Base-by-base conservation (phyloP, 805 yeast genomes). In the Schizosaccharomyces octosporus region DNA sequence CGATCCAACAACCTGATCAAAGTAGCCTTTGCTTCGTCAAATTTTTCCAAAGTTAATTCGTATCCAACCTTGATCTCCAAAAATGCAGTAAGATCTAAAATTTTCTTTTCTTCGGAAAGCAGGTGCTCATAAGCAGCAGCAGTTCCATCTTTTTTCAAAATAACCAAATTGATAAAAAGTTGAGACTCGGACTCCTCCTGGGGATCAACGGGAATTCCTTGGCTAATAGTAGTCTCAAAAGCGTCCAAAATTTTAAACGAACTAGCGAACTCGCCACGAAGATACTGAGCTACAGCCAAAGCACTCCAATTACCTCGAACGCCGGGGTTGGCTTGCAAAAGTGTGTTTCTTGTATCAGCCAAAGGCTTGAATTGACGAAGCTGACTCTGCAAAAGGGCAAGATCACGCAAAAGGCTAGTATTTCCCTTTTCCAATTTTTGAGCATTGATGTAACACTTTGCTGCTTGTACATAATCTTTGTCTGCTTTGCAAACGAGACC, bases 281-380 rank as follows among this genome's bases (percentile, higher is more conserved):
- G 75, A 70, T 85, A 86, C 69, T 84, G 87, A 0, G 97, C 95
- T 55, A 87, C 77, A 0, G 95, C 95, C 61, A 85, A 76, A 0
- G 84, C 83, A 1, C 95, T 85, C 95, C 96, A 89, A 69, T 87
- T 85, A 64, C 90, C 88, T 65, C 96, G 79, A 69, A 81, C 85
- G 0, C 95, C 95, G 11, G 93, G 81, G 66, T 79, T 83, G 31
- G 79, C 77, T 66, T 84, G 85, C 71, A 93, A 76, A 67, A 81
- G 82, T 48, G 76, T 75, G 63, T 79, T 81, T 66, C 97, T 79
- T 1, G 90, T 58, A 29, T 62, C 78, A 4, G 79, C 76, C 64
- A 84, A 76, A 29, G 76, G 76, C 66, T 79, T 79, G 69, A 75
- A 87, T 68, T 87, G 89, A 64, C 96, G 81, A 64, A 77, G 75